A percentile compares a stretch with the other conserved stretches of the same genome.
phyloP scores from a whole-genome alignment of 805 yeast genomes.

The Pichia heedii region DNA sequence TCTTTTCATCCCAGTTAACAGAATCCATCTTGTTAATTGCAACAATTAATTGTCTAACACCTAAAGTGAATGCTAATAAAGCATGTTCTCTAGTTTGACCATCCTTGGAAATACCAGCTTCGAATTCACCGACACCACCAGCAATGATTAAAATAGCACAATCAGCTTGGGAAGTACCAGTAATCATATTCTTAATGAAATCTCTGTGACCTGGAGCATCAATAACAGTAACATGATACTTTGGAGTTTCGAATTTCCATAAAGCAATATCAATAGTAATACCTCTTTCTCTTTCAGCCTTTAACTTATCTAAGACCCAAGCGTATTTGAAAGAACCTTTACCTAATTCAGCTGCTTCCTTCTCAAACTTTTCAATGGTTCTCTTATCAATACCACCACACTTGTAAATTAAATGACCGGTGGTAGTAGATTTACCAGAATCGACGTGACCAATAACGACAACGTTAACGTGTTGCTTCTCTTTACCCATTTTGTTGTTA shows the following conservation, averaged over 20 bases:
- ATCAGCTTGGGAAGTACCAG: constrained; percentile 93
- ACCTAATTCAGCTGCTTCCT: constrained; percentile 96
- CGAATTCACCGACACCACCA: constrained; percentile 91
- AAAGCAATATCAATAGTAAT: constrained; percentile 91
- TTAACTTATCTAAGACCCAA: constrained; percentile 91
- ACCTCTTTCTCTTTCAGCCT: constrained; percentile 97
- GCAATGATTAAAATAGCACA: constrained; percentile 86
- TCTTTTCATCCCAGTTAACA: constrained; percentile 75
- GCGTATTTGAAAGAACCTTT: constrained; percentile 98
- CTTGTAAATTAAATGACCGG: constrained; percentile 98
- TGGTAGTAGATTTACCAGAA: constrained; percentile 97
- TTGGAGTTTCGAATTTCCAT: constrained; percentile 89
- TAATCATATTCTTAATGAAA: constrained; percentile 93
- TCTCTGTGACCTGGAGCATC: constrained; percentile 97
- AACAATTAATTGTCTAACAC: constrained; percentile 80
- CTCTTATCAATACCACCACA: constrained; percentile 99
- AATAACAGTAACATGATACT: constrained; percentile 81
- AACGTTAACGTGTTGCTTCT: constrained; percentile 97
- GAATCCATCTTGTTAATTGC: constrained; percentile 95
- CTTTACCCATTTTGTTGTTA: constrained; percentile 59
- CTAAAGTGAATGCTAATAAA: constrained; percentile 79
- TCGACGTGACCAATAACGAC: constrained; percentile 99
- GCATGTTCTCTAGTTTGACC: constrained; percentile 97
- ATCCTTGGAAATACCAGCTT: constrained; percentile 90
- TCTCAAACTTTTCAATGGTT: constrained; percentile 96